Evolutionary conservation across 2,329 filamentous ascomycete genomes (phyloP).

Genomic region (Penicillium verrucosum): DNA sequence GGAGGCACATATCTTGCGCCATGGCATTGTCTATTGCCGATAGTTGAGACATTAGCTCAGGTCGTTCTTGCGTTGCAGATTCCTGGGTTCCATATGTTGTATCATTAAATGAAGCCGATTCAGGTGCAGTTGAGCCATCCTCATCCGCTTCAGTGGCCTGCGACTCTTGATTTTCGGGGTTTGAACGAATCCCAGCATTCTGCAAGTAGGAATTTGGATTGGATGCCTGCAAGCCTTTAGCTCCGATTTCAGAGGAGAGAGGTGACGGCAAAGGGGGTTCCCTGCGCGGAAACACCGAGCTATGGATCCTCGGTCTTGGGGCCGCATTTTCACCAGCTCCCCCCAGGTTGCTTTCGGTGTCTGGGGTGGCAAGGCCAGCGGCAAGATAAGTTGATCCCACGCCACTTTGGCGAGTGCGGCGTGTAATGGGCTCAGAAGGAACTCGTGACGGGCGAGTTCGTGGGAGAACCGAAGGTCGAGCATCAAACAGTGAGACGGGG

Average conservation of each 20-base stretch:
- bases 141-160: conserved; percentile 12
- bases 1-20: conserved; percentile 84
- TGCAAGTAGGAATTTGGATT: conserved; percentile 12
- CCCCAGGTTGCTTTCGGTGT: conserved; percentile 37
- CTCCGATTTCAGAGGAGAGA: conserved; percentile 31
- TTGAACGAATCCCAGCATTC: conserved; percentile 16
- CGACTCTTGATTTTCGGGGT: conserved; percentile 3
- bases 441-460: conserved; percentile 32
- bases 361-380: conserved; percentile 41
- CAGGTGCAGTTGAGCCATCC: conserved; percentile 9
- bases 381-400: conserved; percentile 27
- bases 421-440: conserved; percentile 51
- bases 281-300: conserved; percentile 31
- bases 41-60: conserved; percentile 34
- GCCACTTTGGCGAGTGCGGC: conserved; percentile 38
- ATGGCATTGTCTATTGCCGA: conserved; percentile 64
- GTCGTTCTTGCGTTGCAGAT: conserved; percentile 18
- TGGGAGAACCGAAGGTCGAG: conserved; percentile 47
- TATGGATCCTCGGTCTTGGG: conserved; percentile 33
- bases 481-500: conserved; percentile 53
- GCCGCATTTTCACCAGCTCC: conserved; percentile 25
- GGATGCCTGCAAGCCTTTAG: conserved; percentile 12
- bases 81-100: conserved; percentile 24
- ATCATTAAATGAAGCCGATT: conserved; percentile 18
- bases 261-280: conserved; percentile 33